Percentiles rank a stretch among this genome's conserved stretches.
phyloP scores from a whole-genome alignment of 345 rosid species.

The Trapa bicornis region DNA sequence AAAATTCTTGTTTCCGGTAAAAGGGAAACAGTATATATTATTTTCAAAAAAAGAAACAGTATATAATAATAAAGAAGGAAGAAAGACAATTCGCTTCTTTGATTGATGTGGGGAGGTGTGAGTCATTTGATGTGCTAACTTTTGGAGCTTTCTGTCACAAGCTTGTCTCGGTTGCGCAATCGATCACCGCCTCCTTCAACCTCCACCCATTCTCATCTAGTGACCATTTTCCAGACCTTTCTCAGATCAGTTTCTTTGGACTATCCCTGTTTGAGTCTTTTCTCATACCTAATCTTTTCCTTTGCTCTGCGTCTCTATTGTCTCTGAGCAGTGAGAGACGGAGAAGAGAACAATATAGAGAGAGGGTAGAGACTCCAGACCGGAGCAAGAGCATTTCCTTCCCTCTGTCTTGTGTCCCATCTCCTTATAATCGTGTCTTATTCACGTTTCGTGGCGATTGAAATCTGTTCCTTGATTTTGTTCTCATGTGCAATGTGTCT shows the following conservation, averaged over 20 bases:
- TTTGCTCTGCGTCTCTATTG: neutral
- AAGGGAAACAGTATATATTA: no score
- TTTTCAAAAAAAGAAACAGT: no score
- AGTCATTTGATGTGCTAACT: neutral
- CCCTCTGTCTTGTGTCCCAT: neutral
- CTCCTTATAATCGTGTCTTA: neutral
- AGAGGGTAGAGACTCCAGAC: neutral
- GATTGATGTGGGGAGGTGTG: neutral
- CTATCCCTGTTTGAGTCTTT: neutral
- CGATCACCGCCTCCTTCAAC: neutral
- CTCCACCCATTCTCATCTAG: neutral
- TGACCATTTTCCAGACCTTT: neutral
- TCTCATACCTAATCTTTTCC: neutral
- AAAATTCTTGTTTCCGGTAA: no score
- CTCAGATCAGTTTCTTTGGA: neutral
- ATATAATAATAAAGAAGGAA: neutral
- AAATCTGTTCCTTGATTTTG: constrained; percentile 5
- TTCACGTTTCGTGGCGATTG: constrained; percentile 3
- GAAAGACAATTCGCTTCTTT: neutral
- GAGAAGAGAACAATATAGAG: neutral
- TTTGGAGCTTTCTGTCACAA: neutral
- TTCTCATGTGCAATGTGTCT: constrained; percentile 13
- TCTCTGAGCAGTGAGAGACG: neutral
- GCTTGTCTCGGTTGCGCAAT: neutral
- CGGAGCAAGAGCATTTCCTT: neutral